Conservation (phyloP, 129 eudicot species). For the Chrysanthemum seticuspe region DNA sequence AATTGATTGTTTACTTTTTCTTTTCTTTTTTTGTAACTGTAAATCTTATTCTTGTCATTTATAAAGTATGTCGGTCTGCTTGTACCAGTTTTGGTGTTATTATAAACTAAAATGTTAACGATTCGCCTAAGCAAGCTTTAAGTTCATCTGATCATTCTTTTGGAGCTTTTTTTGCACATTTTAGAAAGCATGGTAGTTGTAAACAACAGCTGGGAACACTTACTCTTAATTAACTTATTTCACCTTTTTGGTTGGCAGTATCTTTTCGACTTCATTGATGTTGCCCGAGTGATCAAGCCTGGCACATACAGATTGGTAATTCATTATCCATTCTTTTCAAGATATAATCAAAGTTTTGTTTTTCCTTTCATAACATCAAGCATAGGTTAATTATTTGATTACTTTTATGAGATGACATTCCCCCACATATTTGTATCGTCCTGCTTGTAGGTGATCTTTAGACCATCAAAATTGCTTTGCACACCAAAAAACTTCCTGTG, state of each 20-base stretch:
- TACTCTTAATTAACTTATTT: neutral
- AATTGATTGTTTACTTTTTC: neutral
- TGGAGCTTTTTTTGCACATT: neutral
- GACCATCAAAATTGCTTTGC: no score
- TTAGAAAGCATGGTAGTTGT: neutral
- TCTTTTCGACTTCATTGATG: slow-evolving; percentile 83
- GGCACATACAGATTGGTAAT: slow-evolving; percentile 91
- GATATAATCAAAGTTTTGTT: neutral
- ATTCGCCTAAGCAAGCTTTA: neutral
- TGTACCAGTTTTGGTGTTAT: slow-evolving; percentile 2
- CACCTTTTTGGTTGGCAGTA: slow-evolving; percentile 38
- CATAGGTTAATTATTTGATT: neutral
- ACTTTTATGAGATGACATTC: neutral
- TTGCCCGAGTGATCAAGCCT: slow-evolving; percentile 78
- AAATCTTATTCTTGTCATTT: neutral
- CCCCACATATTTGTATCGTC: neutral
- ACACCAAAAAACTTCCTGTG: no score
- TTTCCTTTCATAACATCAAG: slow-evolving; percentile 3
- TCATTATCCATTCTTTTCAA: neutral
- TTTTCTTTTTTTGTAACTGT: neutral
- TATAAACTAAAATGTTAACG: neutral
- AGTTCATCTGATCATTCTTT: neutral
- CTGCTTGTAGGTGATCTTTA: neutral
- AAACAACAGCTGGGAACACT: neutral
- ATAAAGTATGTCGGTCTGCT: neutral